Evolutionary conservation across 1,139 yeast species (phyloP), one percentile per base, ranked within the genome.

Genomic region (Saccharomyces hybrid): DNA sequence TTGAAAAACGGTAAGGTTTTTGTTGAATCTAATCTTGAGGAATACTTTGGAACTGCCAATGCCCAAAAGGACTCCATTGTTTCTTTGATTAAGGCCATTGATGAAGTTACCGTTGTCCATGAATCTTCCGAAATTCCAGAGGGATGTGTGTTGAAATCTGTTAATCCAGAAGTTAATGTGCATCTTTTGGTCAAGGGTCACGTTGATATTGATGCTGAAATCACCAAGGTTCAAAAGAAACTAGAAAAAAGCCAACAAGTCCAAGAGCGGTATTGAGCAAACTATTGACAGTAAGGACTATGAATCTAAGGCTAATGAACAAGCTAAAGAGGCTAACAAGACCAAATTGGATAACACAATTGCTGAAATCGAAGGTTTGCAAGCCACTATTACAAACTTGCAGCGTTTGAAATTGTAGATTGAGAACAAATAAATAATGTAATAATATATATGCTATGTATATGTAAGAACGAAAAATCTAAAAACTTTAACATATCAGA

Each of bases 171-270:
- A 52, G 84, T 89, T 68, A 86, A 85, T 59, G 98, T 91, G 42
- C 96, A 88, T 67, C 82, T 91, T 41, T 79, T 93, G 70, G 97
- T 93, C 57, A 89, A 89, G 78, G 98, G 98, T 55, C 95, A 88
- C 70, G 84, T 93, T 64, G 97, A 93, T 70, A 81, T 91, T 65
- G 97, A 90, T 65, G 85, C 87, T 52, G 98, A 93, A 74, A 88
- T 93, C 66, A 69, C 78, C 62, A 93, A 91, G 79, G 95, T 91
- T 49, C 72, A 78, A 65, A 83, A 82, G 79, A 90, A 87, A 76
- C 78, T 90, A 67, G 78, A 73, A 56, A 56, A 84, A 82, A 72
- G 75, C 79, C 47, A 70, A 72, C 59, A 78, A 76, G 63, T 68
- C 77, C 55, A 77, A 79, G 65, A 75, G 73, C 49, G 72, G 75